Evolutionary conservation across 169 alveolate species (phyloP).

Genomic region (Eimeria sp.): DNA sequence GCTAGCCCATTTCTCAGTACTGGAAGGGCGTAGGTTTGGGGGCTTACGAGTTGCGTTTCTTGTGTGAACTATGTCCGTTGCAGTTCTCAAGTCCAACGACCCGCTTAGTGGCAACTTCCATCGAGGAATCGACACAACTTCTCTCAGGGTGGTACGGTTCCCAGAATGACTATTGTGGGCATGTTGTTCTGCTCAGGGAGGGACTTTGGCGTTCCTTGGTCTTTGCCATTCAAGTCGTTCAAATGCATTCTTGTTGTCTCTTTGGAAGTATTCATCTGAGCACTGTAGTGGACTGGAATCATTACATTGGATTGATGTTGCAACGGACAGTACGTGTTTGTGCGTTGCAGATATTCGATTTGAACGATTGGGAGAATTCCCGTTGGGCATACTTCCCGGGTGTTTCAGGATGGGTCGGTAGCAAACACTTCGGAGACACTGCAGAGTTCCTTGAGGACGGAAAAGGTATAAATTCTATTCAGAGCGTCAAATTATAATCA

Average conservation of each 20-base stretch:
- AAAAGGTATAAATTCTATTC: slow-evolving; percentile 18
- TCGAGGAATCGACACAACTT: slow-evolving; percentile 51
- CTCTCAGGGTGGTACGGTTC: slow-evolving; percentile 27
- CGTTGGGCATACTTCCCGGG: slow-evolving; percentile 83
- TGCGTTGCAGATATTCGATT: slow-evolving; percentile 71
- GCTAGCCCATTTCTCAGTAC: neutral
- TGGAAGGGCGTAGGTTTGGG: neutral
- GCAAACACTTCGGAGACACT: slow-evolving; percentile 76
- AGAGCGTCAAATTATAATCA: neutral
- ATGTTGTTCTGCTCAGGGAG: neutral
- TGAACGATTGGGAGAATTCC: slow-evolving; percentile 63
- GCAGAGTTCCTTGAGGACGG: slow-evolving; percentile 65
- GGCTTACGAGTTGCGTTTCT: too few species aligned
- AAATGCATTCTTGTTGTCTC: neutral
- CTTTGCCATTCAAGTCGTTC: neutral
- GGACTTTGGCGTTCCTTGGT: neutral
- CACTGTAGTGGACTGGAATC: neutral
- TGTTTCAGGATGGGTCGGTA: slow-evolving; percentile 83
- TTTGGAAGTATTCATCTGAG: neutral
- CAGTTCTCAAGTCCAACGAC: slow-evolving; percentile 49
- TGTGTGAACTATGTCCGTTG: neutral
- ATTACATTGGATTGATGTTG: neutral
- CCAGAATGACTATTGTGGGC: neutral
- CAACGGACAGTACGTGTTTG: neutral
- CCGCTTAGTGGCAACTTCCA: slow-evolving; percentile 47